Conservation (phyloP, 805 yeast species). For the Priceomyces medius region DNA sequence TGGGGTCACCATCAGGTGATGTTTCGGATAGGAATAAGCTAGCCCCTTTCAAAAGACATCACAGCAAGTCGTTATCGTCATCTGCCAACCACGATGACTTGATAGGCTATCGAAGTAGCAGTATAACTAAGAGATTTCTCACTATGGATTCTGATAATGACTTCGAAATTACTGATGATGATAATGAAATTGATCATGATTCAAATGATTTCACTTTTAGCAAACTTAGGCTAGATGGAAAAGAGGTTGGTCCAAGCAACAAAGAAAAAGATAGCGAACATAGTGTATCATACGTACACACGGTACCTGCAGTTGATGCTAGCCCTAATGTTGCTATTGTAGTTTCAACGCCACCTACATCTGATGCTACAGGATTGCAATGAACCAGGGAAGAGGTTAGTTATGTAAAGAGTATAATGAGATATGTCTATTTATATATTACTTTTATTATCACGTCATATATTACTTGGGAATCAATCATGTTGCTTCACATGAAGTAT, state of each 20-base stretch:
- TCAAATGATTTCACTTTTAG: constrained; percentile 8
- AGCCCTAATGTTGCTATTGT: constrained; percentile 12
- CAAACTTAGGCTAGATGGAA: constrained; percentile 1
- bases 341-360: constrained; percentile 9
- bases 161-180: constrained; percentile 31
- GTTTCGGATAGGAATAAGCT: not conserved
- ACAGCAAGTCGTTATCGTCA: constrained; percentile 35
- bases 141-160: constrained; percentile 47
- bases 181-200: constrained; percentile 12
- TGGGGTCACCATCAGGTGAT: constrained; percentile 9
- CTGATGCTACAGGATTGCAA: constrained; percentile 5
- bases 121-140: constrained; percentile 35
- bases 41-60: constrained; percentile 20
- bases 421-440: not conserved
- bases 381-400: not conserved
- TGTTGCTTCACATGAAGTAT: too few relatives aligned
- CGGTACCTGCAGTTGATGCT: constrained; percentile 5
- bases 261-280: constrained; percentile 1
- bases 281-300: not conserved
- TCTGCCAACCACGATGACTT: constrained; percentile 35
- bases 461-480: too few relatives aligned
- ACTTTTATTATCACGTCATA: not conserved
- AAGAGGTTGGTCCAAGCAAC: not conserved
- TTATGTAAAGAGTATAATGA: not conserved
- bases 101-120: constrained; percentile 33